Conservation (phyloP, 768 basidiomycete genomes). For the Chalciporus chontae region DNA sequence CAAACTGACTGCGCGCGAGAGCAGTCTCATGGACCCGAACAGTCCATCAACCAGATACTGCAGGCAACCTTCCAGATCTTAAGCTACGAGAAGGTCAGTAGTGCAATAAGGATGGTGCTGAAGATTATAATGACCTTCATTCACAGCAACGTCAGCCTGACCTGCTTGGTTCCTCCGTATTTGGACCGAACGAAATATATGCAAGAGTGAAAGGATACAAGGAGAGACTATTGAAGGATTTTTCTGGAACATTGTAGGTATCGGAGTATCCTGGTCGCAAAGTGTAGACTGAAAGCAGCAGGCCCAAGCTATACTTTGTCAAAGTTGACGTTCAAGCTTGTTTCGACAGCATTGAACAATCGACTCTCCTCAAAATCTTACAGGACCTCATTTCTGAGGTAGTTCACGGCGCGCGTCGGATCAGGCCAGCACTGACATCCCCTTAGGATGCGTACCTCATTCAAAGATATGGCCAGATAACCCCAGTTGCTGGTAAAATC, state of each 20-base stretch:
- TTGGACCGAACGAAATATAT: constrained; percentile 82
- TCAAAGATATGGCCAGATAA: constrained; percentile 67
- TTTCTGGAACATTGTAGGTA: constrained; percentile 51
- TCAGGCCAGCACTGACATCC: not conserved
- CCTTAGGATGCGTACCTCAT: constrained; percentile 68
- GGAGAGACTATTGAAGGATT: constrained; percentile 37
- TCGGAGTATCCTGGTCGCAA: not conserved
- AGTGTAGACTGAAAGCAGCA: constrained; percentile 27
- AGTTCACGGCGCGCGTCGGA: not conserved
- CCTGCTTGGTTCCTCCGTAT: constrained; percentile 77
- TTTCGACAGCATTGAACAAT: constrained; percentile 94
- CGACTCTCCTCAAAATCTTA: constrained; percentile 76
- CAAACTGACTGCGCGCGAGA: not conserved
- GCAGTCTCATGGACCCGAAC: constrained; percentile 35
- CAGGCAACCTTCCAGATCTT: constrained; percentile 84
- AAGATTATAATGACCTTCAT: not conserved
- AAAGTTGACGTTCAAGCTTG: constrained; percentile 96
- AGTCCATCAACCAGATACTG: constrained; percentile 86
- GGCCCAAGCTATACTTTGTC: constrained; percentile 90
- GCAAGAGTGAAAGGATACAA: constrained; percentile 70
- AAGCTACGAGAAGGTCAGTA: constrained; percentile 75
- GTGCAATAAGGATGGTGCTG: not conserved
- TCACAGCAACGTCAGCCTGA: constrained; percentile 56
- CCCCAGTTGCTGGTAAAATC: constrained; percentile 51
- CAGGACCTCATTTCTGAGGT: constrained; percentile 72